phyloP scores from a whole-genome alignment of 768 basidiomycete species.

The Sarcodon sp. region DNA sequence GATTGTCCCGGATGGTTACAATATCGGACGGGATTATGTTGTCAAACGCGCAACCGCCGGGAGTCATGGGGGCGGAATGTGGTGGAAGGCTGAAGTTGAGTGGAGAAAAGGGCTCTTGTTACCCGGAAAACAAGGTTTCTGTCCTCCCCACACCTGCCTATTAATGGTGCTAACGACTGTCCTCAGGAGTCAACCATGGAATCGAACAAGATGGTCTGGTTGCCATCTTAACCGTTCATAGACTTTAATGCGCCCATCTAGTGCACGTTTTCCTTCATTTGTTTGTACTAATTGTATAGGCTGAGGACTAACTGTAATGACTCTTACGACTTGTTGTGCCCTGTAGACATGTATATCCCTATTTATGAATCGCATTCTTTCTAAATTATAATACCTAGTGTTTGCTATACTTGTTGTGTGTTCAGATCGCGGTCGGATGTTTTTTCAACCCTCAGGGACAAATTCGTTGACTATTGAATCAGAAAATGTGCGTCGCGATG shows the following conservation, averaged over 20 bases:
- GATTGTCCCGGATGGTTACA: conserved; percentile 72
- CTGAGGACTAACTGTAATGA: background rate
- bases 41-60: conserved; percentile 54
- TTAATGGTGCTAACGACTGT: conserved; percentile 1
- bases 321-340: background rate
- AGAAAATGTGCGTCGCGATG: no score
- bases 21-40: conserved; percentile 68
- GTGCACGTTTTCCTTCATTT: background rate
- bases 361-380: background rate
- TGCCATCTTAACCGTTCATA: conserved; percentile 61
- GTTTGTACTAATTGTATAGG: background rate
- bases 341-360: background rate
- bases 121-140: conserved; percentile 51
- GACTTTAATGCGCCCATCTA: conserved; percentile 18
- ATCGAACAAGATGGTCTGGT: conserved; percentile 73
- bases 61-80: conserved; percentile 45
- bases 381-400: background rate
- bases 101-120: conserved; percentile 61
- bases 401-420: background rate
- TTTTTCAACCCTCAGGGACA: no score
- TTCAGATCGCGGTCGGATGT: background rate
- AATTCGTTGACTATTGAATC: no score
- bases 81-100: conserved; percentile 70
- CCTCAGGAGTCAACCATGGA: conserved; percentile 63
- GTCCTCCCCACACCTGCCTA: background rate